phyloP scores from a whole-genome alignment of 2,329 filamentous ascomycete genomes.

The Kalmusia sp. region DNA sequence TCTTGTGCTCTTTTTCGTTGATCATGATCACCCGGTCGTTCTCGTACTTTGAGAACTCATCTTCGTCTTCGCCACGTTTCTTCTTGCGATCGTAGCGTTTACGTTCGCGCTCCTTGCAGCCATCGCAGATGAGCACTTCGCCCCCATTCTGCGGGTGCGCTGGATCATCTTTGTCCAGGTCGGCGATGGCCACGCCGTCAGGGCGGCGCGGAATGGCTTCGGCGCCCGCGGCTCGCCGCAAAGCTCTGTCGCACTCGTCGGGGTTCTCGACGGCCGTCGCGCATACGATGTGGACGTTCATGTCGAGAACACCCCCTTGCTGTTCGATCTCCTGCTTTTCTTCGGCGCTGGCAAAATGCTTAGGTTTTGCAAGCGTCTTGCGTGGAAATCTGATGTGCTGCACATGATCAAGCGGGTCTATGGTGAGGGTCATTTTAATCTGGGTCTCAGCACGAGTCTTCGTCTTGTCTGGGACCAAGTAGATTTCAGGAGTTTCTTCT shows the following conservation, averaged over 20 bases:
- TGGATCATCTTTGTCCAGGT: conserved; percentile 65
- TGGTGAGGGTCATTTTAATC: conserved; percentile 83
- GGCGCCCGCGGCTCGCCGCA: conserved; percentile 63
- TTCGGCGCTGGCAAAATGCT: conserved; percentile 79
- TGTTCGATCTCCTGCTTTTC: conserved; percentile 75
- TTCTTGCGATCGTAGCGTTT: conserved; percentile 94
- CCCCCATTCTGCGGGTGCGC: conserved; percentile 84
- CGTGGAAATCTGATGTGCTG: conserved; percentile 85
- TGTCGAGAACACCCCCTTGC: conserved; percentile 56
- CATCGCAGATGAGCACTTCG: conserved; percentile 89
- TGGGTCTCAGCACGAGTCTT: conserved; percentile 98
- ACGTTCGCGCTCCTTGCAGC: conserved; percentile 90
- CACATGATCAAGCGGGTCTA: conserved; percentile 77
- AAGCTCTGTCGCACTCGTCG: conserved; percentile 70
- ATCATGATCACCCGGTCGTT: conserved; percentile 52
- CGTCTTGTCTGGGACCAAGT: conserved; percentile 39
- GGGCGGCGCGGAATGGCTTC: conserved; percentile 46
- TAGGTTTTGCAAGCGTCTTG: conserved; percentile 93
- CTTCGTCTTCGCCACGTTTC: conserved; percentile 92
- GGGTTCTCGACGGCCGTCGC: conserved; percentile 87
- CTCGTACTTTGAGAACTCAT: conserved; percentile 70
- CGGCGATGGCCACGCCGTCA: conserved; percentile 49
- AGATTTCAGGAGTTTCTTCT: conserved; percentile 16
- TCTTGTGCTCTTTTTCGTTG: conserved; percentile 47
- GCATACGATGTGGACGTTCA: conserved; percentile 69